Evolutionary conservation across 805 yeast species (phyloP).

Genomic region (Sugiyamaella floridensis): DNA sequence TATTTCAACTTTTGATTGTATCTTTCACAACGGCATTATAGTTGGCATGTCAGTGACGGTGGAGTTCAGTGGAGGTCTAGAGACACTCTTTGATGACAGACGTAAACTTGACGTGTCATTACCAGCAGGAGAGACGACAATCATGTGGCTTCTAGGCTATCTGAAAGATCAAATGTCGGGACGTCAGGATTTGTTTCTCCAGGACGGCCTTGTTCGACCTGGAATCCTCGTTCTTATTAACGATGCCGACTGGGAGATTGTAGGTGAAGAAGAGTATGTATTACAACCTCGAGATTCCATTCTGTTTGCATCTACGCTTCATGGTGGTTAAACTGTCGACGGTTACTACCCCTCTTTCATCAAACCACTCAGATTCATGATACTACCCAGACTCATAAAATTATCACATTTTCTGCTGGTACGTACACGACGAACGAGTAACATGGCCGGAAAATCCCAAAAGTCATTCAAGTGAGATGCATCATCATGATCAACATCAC

Average conservation of each 20-base stretch:
- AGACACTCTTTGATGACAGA: conserved; percentile 60
- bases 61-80: conserved; percentile 66
- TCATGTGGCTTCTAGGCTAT: conserved; percentile 48
- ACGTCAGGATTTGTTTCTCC: conserved; percentile 65
- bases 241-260: conserved; percentile 95
- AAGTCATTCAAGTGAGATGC: background rate
- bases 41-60: conserved; percentile 17
- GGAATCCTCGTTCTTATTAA: conserved; percentile 88
- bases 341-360: background rate
- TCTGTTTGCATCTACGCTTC: conserved; percentile 87
- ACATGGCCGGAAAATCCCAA: background rate
- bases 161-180: conserved; percentile 50
- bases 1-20: background rate
- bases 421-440: conserved; percentile 2
- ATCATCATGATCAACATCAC: no score
- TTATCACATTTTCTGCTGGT: no score
- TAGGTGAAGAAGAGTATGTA: conserved; percentile 78
- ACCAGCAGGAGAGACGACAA: conserved; percentile 27
- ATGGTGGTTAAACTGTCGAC: conserved; percentile 64
- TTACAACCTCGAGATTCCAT: conserved; percentile 69
- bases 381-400: no score
- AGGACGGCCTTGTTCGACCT: conserved; percentile 77
- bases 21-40: background rate
- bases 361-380: no score
- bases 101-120: conserved; percentile 47